Percentiles rank a stretch among this genome's conserved stretches.
phyloP scores from a whole-genome alignment of 2,329 filamentous ascomycete genomes.

The Tolypocladium nubicola region DNA sequence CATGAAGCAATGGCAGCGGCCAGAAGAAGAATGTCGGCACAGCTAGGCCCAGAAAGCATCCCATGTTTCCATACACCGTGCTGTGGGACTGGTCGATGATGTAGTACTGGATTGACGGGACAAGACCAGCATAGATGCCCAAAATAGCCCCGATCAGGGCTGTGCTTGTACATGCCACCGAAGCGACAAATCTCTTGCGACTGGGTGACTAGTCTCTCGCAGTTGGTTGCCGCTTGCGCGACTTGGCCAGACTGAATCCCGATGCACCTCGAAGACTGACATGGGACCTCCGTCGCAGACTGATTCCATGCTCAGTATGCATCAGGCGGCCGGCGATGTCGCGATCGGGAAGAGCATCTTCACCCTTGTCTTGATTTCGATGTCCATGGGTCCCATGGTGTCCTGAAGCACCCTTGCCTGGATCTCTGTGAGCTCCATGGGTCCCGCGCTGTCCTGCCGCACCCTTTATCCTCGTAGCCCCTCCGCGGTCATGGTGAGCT shows the following conservation, averaged over 20 bases:
- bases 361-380: conserved; percentile 7
- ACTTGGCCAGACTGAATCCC: conserved; percentile 40
- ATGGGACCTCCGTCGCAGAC: conserved; percentile 39
- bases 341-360: conserved; percentile 14
- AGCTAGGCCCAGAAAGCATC: conserved; percentile 60
- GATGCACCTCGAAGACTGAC: conserved; percentile 40
- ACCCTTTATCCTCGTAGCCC: background rate
- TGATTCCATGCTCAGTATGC: conserved; percentile 24
- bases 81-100: conserved; percentile 59
- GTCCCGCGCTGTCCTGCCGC: background rate
- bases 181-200: conserved; percentile 59
- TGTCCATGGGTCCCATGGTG: background rate
- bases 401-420: background rate
- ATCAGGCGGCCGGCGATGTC: conserved; percentile 14
- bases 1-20: conserved; percentile 66
- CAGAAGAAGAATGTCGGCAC: conserved; percentile 61
- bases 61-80: conserved; percentile 62
- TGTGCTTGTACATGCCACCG: conserved; percentile 62
- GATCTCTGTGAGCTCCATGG: background rate
- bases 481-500: conserved; percentile 2
- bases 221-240: conserved; percentile 52
- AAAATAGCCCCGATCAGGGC: conserved; percentile 59
- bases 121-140: conserved; percentile 68
- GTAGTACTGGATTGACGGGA: conserved; percentile 70
- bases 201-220: conserved; percentile 60